Base-by-base conservation (phyloP, 2,329 filamentous ascomycete species). In the Fusarium continuum region DNA sequence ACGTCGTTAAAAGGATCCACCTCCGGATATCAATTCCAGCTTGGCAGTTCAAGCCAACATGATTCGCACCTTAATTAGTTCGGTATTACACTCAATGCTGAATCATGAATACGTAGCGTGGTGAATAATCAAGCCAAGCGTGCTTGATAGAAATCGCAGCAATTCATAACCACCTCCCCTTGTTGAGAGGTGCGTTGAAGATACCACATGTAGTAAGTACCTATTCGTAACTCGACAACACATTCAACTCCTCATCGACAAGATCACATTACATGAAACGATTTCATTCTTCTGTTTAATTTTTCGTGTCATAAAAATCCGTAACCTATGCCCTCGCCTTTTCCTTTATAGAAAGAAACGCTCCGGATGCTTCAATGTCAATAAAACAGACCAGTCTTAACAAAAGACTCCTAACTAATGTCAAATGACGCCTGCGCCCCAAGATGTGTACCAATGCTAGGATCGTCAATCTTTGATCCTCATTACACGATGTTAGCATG, bases 371-470 rank as follows among this genome's bases (percentile, higher is more conserved):
- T 40, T 43, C 19, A 55, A 46, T 31, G 22, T 36, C 28, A 31
- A 39, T 35, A 47, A 31, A 31, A 16, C 49, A 66, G 50, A 41
- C 36, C 40, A 66, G 34, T 65, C 56, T 70, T 48, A 48, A 53
- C 28, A 40, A 31, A 29, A 48, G 50, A 65, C 53, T 56, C 47
- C 49, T 25, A 39, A 35, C 31, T n/a, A 40, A 64, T 53, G 38
- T 38, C 35, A 36, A 61, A 57, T 44, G 50, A 69, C 60, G 53
- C 59, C 62, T 53, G 35, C 56, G 49, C 65, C 53, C 53, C 48
- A 43, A 45, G 44, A 51, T 48, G 64, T 63, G 35, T 48, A 55
- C 55, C 47, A 52, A 67, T 40, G 45, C 53, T 26, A 61, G 54
- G 46, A 55, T 55, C 44, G 41, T 46, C 54, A 55, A 28, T 49